Percentiles rank a stretch among this genome's conserved stretches.
These are phyloP conservation scores for Mentha longifolia DNA, from an alignment of 257 asterid species.

Conservation along the genomic window DNA sequence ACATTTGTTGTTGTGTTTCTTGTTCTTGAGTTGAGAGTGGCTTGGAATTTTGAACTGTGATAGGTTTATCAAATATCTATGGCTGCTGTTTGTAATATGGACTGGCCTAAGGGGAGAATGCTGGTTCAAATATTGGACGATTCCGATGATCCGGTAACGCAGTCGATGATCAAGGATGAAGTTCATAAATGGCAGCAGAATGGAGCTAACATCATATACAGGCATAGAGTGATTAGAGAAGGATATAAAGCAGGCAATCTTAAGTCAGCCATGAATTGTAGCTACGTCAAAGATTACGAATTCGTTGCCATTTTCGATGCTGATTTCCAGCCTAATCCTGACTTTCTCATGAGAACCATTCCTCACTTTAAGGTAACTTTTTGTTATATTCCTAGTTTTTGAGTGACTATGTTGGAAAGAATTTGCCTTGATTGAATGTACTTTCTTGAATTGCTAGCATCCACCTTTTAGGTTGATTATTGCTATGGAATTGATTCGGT, in stretches of 20 bases:
- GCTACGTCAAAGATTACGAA: conserved; percentile 62
- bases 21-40: neutral
- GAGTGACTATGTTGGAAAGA: neutral
- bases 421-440: conserved; percentile 4
- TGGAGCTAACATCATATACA: conserved; percentile 76
- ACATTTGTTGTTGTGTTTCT: neutral
- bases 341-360: conserved; percentile 49
- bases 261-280: conserved; percentile 61
- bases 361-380: conserved; percentile 73
- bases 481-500: neutral
- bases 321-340: conserved; percentile 59
- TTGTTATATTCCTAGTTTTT: neutral
- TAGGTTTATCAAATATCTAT: conserved; percentile 92
- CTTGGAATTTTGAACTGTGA: conserved; percentile 28
- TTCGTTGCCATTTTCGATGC: conserved; percentile 66
- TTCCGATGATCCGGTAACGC: conserved; percentile 76
- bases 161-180: conserved; percentile 70
- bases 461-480: neutral
- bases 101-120: conserved; percentile 78
- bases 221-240: conserved; percentile 64
- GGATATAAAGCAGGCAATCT: conserved; percentile 66
- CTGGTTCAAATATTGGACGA: conserved; percentile 89
- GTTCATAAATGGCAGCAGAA: conserved; percentile 80
- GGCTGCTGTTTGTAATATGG: conserved; percentile 80
- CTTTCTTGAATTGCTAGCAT: neutral